Evolutionary conservation across 345 rosid genomes (phyloP).

Genomic region (Balakata baccata): DNA sequence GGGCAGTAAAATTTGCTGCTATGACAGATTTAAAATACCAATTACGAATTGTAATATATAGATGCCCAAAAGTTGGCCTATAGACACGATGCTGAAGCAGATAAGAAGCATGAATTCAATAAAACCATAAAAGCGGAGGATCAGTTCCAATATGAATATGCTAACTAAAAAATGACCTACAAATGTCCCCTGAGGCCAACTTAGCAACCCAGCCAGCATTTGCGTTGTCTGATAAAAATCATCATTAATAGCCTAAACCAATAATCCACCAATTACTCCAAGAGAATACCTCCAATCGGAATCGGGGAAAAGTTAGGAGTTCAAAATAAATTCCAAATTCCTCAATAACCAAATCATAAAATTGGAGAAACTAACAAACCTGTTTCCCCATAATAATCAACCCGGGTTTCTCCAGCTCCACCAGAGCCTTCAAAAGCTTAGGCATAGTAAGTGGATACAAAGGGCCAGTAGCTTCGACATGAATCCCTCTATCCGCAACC

Average conservation of each 20-base stretch:
- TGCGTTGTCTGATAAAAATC: constrained; percentile 98
- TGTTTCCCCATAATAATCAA: constrained; percentile 80
- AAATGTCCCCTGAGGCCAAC: constrained; percentile 97
- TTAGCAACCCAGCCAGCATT: constrained; percentile 90
- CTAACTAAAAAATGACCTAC: constrained; percentile 16
- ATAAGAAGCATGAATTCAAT: too few relatives aligned
- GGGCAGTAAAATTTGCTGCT: background rate
- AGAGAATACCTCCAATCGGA: too few relatives aligned
- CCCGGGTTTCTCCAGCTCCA: constrained; percentile 73
- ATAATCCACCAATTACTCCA: background rate
- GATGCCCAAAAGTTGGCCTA: too few relatives aligned
- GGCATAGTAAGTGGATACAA: constrained; percentile 71
- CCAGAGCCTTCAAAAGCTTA: constrained; percentile 70
- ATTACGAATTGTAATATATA: background rate
- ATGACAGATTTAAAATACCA: background rate
- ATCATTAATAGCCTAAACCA: constrained; percentile 82
- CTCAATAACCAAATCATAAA: background rate
- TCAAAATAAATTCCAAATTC: background rate
- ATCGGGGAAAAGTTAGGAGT: background rate
- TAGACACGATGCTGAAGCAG: too few relatives aligned
- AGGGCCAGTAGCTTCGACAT: constrained; percentile 45
- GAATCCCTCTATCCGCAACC: constrained; percentile 93
- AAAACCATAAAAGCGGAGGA: too few relatives aligned
- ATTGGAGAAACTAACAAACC: constrained; percentile 29
- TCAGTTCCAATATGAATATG: background rate